Conservation (phyloP, 1,284 basidiomycete species). For the Apiotrichum montevideense region DNA sequence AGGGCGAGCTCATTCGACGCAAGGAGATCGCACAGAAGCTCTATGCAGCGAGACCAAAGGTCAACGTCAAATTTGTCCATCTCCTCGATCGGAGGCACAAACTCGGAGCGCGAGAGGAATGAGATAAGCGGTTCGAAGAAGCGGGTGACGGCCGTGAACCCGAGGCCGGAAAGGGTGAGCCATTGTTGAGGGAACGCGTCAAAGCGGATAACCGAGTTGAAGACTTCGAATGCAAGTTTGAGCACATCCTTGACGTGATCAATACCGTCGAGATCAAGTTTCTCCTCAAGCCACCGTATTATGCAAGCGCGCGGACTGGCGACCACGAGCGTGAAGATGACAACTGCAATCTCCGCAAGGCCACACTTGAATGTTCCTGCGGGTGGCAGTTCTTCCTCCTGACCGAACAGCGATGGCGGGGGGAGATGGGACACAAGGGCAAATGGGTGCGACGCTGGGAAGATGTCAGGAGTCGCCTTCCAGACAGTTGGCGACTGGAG, state of each 20-base stretch:
- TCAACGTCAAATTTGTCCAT: constrained; percentile 65
- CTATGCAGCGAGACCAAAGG: constrained; percentile 77
- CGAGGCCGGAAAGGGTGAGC: constrained; percentile 86
- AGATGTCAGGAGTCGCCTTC: constrained; percentile 67
- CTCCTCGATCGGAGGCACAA: constrained; percentile 65
- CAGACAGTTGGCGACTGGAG: constrained; percentile 58
- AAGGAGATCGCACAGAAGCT: constrained; percentile 74
- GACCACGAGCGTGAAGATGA: constrained; percentile 74
- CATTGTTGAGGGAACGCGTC: constrained; percentile 86
- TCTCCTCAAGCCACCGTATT: constrained; percentile 68
- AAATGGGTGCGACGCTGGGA: constrained; percentile 91
- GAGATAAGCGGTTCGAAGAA: constrained; percentile 76
- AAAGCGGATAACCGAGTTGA: constrained; percentile 73
- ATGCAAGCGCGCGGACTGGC: constrained; percentile 73
- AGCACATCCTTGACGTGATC: constrained; percentile 69
- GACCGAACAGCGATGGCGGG: constrained; percentile 50
- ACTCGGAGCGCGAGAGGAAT: constrained; percentile 65
- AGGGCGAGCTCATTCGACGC: constrained; percentile 87
- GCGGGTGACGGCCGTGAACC: constrained; percentile 81
- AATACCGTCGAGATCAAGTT: constrained; percentile 76
- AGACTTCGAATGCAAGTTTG: constrained; percentile 72
- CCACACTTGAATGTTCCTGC: constrained; percentile 64
- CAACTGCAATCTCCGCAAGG: constrained; percentile 78
- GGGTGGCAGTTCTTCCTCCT: constrained; percentile 35
- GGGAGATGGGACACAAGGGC: constrained; percentile 67